Evolutionary conservation across 371 early-diverging fungal genomes (phyloP).

Genomic region (Mortierella sp.): DNA sequence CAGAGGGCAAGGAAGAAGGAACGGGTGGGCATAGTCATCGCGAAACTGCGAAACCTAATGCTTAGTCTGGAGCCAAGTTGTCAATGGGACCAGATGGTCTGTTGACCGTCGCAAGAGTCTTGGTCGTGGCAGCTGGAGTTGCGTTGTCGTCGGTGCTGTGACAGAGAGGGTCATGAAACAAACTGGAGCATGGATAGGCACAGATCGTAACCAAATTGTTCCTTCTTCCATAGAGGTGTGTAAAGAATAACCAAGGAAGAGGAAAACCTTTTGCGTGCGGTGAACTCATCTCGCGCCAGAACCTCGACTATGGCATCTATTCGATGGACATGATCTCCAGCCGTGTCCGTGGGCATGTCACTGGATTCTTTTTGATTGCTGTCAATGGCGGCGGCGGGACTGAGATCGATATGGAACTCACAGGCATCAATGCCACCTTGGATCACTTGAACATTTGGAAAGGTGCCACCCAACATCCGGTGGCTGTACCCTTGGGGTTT

Average conservation of each 20-base stretch:
- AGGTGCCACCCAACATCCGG: constrained; percentile 10
- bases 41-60: too few species aligned
- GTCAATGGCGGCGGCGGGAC: constrained; percentile 3
- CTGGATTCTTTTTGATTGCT: constrained; percentile 35
- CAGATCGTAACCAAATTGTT: too few species aligned
- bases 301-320: constrained; percentile 29
- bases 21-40: too few species aligned
- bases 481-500: constrained; percentile 20
- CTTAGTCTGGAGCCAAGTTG: too few species aligned
- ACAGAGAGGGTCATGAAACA: too few species aligned
- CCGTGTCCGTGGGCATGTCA: constrained; percentile 26
- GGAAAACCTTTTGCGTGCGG: constrained; percentile 29
- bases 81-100: too few species aligned
- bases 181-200: too few species aligned
- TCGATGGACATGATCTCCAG: constrained; percentile 42
- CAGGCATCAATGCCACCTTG: constrained; percentile 20
- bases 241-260: not conserved
- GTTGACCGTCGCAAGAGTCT: too few species aligned
- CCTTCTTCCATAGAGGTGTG: too few species aligned
- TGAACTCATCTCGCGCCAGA: constrained; percentile 22
- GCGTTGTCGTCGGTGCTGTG: too few species aligned
- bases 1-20: not conserved
- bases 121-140: too few species aligned
- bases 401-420: constrained; percentile 45
- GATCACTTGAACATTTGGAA: constrained; percentile 37